A percentile compares a stretch with the other conserved stretches of the same genome.
Evolutionary conservation across 2,329 filamentous ascomycete species (phyloP).

Genomic region (Xylariaceae sp.): DNA sequence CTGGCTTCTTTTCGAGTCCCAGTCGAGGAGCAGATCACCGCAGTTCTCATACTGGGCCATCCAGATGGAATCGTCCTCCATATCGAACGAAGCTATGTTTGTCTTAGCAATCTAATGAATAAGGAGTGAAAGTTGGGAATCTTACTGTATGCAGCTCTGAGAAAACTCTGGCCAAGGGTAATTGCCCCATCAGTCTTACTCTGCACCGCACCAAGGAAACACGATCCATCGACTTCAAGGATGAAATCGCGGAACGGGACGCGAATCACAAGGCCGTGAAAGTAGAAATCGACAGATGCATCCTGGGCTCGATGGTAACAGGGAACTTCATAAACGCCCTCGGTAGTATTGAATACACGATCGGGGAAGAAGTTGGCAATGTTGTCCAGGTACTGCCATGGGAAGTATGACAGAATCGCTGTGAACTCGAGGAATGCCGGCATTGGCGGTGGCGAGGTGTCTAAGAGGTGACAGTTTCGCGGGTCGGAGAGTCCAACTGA

Average conservation of each 20-base stretch:
- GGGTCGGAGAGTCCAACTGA: constrained; percentile 15
- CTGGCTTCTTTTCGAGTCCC: constrained; percentile 6
- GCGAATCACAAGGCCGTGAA: constrained; percentile 13
- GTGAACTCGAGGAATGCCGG: constrained; percentile 17
- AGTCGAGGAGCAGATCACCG: constrained; percentile 14
- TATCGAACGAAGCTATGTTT: constrained; percentile 19
- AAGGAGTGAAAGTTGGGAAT: background rate
- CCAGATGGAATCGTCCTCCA: constrained; percentile 17
- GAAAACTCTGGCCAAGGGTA: constrained; percentile 18
- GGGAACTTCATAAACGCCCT: constrained; percentile 13
- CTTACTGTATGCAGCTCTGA: constrained; percentile 21
- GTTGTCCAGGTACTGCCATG: constrained; percentile 1
- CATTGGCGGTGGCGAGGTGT: background rate
- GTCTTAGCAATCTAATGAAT: background rate
- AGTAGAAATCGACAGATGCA: constrained; percentile 20
- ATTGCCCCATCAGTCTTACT: background rate
- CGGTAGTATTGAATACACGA: constrained; percentile 8
- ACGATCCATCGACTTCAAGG: constrained; percentile 9
- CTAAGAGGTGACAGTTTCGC: constrained; percentile 7
- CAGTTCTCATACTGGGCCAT: constrained; percentile 23
- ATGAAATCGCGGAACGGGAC: constrained; percentile 21
- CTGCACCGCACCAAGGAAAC: constrained; percentile 12
- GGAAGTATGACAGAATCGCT: constrained; percentile 14
- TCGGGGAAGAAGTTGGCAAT: constrained; percentile 13
- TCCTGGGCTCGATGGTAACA: constrained; percentile 15